A percentile compares a stretch with the other conserved stretches of the same genome.
These are phyloP conservation scores for Suillus spraguei DNA, from an alignment of 768 basidiomycete genomes.

Conservation along the genomic window DNA sequence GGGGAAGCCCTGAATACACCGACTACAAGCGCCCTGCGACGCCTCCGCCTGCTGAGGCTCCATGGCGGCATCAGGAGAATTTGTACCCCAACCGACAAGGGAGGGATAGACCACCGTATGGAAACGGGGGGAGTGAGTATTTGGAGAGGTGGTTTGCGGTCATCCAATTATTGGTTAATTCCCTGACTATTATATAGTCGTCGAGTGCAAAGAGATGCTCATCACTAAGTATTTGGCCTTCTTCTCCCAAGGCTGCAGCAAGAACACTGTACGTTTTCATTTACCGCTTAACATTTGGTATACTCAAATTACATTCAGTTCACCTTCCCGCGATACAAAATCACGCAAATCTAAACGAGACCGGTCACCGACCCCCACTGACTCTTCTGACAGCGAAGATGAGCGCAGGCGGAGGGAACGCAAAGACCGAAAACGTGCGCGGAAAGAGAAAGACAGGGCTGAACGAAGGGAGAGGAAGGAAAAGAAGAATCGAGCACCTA, in stretches of 20 bases:
- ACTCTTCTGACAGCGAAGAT: slow-evolving; percentile 54
- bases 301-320: slow-evolving; percentile 40
- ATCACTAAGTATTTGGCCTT: slow-evolving; percentile 74
- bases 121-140: slow-evolving; percentile 46
- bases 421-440: slow-evolving; percentile 61
- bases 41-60: slow-evolving; percentile 37
- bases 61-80: slow-evolving; percentile 52
- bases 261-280: slow-evolving; percentile 51
- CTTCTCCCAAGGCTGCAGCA: slow-evolving; percentile 71
- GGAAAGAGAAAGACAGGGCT: slow-evolving; percentile 49
- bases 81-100: slow-evolving; percentile 54
- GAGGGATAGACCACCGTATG: slow-evolving; percentile 32
- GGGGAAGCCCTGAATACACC: slow-evolving; percentile 61
- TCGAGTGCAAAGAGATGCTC: slow-evolving; percentile 63
- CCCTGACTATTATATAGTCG: slow-evolving; percentile 50
- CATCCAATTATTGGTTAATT: background rate
- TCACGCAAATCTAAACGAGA: slow-evolving; percentile 62
- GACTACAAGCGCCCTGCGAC: slow-evolving; percentile 54
- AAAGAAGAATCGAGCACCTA: slow-evolving; percentile 35
- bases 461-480: slow-evolving; percentile 41
- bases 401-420: slow-evolving; percentile 57
- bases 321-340: slow-evolving; percentile 52
- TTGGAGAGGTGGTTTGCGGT: slow-evolving; percentile 61
- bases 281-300: background rate
- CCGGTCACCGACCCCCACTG: slow-evolving; percentile 47